phyloP scores from a whole-genome alignment of 768 basidiomycete species.

The Mycena haematopus region DNA sequence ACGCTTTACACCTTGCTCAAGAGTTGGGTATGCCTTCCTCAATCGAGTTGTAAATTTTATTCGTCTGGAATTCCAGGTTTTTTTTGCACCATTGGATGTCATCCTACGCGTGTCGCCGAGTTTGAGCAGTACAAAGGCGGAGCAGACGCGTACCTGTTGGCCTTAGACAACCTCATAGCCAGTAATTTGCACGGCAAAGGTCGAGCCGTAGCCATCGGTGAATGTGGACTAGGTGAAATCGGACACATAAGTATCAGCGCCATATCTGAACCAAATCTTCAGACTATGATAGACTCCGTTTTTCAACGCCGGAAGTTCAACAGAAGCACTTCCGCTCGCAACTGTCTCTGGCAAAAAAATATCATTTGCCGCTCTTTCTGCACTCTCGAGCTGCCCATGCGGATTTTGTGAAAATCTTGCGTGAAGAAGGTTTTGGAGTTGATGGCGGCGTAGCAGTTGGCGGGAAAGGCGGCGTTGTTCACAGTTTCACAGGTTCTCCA shows the following conservation, averaged over 20 bases:
- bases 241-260: not conserved
- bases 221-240: conserved; percentile 74
- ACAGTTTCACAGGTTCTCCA: conserved; percentile 76
- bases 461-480: conserved; percentile 77
- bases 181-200: conserved; percentile 57
- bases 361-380: conserved; percentile 78
- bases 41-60: not conserved
- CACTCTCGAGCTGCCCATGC: conserved; percentile 80
- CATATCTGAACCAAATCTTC: conserved; percentile 7
- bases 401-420: conserved; percentile 71
- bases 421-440: conserved; percentile 67
- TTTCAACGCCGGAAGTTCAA: conserved; percentile 66
- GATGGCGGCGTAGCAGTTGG: conserved; percentile 62
- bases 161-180: conserved; percentile 60
- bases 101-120: conserved; percentile 77
- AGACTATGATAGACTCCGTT: conserved; percentile 83
- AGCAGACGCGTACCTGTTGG: conserved; percentile 63
- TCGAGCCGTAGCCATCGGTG: conserved; percentile 75
- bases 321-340: conserved; percentile 72
- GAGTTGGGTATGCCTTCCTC: conserved; percentile 48
- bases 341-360: conserved; percentile 69
- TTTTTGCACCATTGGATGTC: conserved; percentile 80
- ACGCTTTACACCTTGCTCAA: conserved; percentile 66
- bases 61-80: conserved; percentile 46
- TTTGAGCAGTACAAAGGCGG: conserved; percentile 66